Evolutionary conservation across 306 rosid species (phyloP).

Genomic region (Vachellia collinsii): DNA sequence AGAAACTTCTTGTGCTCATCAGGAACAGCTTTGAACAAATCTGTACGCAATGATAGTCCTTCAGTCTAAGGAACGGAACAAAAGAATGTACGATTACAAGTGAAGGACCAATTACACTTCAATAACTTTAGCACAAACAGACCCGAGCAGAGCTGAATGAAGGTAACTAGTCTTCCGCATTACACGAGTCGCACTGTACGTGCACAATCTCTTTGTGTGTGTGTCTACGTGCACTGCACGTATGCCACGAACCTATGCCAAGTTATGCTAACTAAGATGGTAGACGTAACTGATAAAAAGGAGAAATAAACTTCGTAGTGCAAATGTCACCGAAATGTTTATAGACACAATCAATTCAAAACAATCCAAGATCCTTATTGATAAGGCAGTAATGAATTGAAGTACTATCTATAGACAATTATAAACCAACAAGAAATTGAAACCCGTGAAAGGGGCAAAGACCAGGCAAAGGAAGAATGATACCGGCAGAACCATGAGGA

Average conservation of each 20-base stretch:
- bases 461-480: neutral
- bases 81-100: conserved; percentile 1
- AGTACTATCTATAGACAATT: neutral
- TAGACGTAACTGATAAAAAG: neutral
- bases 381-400: neutral
- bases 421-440: neutral
- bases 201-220: neutral
- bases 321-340: conserved; percentile 1
- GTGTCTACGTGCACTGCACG: no score
- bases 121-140: neutral
- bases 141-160: conserved; percentile 2
- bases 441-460: neutral
- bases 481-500: conserved; percentile 89
- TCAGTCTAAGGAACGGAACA: conserved; percentile 15
- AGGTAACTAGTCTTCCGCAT: neutral
- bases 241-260: neutral
- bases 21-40: conserved; percentile 89
- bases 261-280: neutral
- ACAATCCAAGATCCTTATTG: neutral
- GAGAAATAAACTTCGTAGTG: neutral
- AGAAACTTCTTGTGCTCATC: conserved; percentile 93
- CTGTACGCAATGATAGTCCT: conserved; percentile 48
- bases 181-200: neutral
- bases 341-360: neutral
- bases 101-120: neutral